Conservation (phyloP, 2,329 filamentous ascomycete genomes). For the Claviceps capensis region DNA sequence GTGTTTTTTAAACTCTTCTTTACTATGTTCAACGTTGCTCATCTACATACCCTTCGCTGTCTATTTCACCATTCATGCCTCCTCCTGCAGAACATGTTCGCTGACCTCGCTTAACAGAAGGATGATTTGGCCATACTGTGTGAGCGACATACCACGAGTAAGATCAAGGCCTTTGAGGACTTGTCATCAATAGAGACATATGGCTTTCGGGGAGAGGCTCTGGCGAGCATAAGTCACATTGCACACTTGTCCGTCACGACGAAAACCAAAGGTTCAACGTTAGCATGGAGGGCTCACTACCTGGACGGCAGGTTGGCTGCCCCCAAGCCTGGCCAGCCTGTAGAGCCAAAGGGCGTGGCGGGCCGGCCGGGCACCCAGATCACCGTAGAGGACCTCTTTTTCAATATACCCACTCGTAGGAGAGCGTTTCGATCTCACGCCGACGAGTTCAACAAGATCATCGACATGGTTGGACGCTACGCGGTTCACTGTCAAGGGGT, state of each 20-base stretch:
- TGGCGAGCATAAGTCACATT: constrained; percentile 97
- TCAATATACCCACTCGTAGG: constrained; percentile 81
- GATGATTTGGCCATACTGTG: constrained; percentile 87
- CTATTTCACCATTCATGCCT: neutral
- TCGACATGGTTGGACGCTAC: constrained; percentile 87
- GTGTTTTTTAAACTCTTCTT: constrained; percentile 17
- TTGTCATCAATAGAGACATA: constrained; percentile 83
- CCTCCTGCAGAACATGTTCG: neutral
- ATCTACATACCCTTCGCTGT: neutral
- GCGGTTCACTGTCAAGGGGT: constrained; percentile 86
- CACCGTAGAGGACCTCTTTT: constrained; percentile 92
- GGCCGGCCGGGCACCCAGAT: constrained; percentile 88
- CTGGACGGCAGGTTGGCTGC: constrained; percentile 68
- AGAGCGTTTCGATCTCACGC: constrained; percentile 81
- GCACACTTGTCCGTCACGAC: constrained; percentile 92
- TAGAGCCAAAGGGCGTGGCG: constrained; percentile 77
- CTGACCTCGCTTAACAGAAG: constrained; percentile 38
- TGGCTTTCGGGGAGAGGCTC: constrained; percentile 90
- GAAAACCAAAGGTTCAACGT: constrained; percentile 73
- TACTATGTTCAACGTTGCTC: neutral
- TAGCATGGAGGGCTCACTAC: constrained; percentile 85
- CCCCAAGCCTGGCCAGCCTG: constrained; percentile 72
- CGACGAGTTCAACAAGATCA: constrained; percentile 95
- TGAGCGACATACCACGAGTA: constrained; percentile 93
- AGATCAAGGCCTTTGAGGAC: constrained; percentile 87